Evolutionary conservation across 106 monocot species (phyloP).

Genomic region (Chionographis japonica): DNA sequence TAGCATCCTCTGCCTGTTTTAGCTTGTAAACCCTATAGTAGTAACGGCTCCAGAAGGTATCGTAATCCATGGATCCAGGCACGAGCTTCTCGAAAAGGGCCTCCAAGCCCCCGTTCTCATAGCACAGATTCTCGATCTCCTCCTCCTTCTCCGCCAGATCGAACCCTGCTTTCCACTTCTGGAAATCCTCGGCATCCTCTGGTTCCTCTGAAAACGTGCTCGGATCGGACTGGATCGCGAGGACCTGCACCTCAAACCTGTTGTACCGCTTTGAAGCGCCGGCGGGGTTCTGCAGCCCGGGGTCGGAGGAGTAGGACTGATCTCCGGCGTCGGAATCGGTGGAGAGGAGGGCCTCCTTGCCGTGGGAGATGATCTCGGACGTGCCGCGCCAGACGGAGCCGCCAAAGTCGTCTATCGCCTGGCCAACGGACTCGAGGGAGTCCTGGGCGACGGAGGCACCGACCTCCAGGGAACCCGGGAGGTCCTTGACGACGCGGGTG

Average conservation of each 20-base stretch:
- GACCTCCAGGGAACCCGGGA: slow-evolving; percentile 61
- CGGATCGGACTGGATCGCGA: slow-evolving; percentile 60
- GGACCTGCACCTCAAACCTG: slow-evolving; percentile 64
- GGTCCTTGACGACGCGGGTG: slow-evolving; percentile 45
- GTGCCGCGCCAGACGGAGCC: slow-evolving; percentile 48
- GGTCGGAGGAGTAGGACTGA: neutral
- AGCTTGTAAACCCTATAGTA: slow-evolving; percentile 81
- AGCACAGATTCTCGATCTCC: slow-evolving; percentile 54
- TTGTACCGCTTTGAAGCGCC: slow-evolving; percentile 34
- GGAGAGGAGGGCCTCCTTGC: slow-evolving; percentile 38
- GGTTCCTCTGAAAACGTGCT: slow-evolving; percentile 62
- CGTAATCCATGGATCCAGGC: slow-evolving; percentile 62
- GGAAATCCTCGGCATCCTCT: slow-evolving; percentile 62
- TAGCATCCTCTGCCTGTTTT: slow-evolving; percentile 78
- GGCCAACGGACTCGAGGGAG: slow-evolving; percentile 78
- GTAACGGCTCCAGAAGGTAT: slow-evolving; percentile 81
- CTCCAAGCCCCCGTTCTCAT: slow-evolving; percentile 52
- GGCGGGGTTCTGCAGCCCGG: neutral
- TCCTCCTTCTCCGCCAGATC: slow-evolving; percentile 47
- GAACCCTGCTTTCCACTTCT: slow-evolving; percentile 53
- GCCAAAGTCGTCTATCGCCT: slow-evolving; percentile 71
- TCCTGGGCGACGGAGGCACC: slow-evolving; percentile 75
- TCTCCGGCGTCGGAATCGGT: slow-evolving; percentile 8
- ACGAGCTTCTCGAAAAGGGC: slow-evolving; percentile 61
- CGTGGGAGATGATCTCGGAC: slow-evolving; percentile 44